Percentiles rank a stretch among this genome's conserved stretches.
These are phyloP conservation scores for Rhynchospora pubera DNA, from an alignment of 176 grass and related monocot genomes.

Conservation along the genomic window DNA sequence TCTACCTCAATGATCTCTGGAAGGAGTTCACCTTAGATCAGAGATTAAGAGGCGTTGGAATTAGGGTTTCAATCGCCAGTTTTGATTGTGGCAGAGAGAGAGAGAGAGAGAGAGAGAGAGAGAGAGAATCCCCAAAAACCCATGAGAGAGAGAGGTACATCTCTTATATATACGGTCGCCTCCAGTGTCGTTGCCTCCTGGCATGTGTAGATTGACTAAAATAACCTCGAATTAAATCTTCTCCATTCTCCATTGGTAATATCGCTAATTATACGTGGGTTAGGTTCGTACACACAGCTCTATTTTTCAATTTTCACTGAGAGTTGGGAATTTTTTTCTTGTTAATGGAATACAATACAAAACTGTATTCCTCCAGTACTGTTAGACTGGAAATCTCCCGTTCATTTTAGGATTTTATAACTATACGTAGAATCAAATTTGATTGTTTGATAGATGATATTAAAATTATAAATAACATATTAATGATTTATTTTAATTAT, in stretches of 20 bases:
- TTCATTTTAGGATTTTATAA: not conserved
- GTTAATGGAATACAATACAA: too few species aligned
- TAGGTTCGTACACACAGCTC: not conserved
- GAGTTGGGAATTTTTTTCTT: too few species aligned
- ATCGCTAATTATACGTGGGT: not conserved
- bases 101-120: too few species aligned
- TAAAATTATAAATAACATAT: not conserved
- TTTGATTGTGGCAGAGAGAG: not conserved
- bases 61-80: conserved; percentile 28
- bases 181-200: not conserved
- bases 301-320: not conserved
- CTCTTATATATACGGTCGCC: conserved; percentile 4
- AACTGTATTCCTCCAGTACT: not conserved
- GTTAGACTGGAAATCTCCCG: not conserved
- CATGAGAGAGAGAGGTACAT: not conserved
- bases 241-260: not conserved
- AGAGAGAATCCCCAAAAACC: conserved; percentile 35
- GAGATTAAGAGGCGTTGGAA: conserved; percentile 16
- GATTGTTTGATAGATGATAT: not conserved
- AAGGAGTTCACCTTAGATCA: conserved; percentile 29
- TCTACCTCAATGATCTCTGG: conserved; percentile 33
- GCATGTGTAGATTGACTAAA: not conserved
- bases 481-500: not conserved
- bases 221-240: not conserved
- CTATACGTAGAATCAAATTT: too few species aligned